Evolutionary conservation across 805 yeast species (phyloP).

Genomic region (Spathaspora passalidarum): DNA sequence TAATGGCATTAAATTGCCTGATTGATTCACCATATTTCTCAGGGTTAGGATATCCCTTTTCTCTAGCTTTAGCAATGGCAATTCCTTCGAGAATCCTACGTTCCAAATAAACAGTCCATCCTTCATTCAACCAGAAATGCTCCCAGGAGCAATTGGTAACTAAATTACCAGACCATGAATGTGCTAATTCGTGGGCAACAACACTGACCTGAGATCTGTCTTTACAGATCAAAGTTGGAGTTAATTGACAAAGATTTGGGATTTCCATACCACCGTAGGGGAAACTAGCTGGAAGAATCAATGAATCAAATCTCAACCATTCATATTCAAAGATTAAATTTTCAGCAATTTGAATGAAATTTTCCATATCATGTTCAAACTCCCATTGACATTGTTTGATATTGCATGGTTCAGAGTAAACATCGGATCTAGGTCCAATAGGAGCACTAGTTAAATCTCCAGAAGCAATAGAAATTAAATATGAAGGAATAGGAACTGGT

Average conservation of each 20-base stretch:
- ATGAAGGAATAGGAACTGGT: constrained; percentile 81
- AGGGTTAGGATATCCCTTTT: constrained; percentile 5
- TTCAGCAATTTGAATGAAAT: constrained; percentile 77
- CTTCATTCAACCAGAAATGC: constrained; percentile 93
- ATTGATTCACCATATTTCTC: constrained; percentile 62
- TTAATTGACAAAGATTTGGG: constrained; percentile 86
- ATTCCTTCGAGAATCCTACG: constrained; percentile 74
- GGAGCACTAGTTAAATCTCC: constrained; percentile 68
- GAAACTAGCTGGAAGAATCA: constrained; percentile 71
- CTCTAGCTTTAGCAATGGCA: constrained; percentile 7
- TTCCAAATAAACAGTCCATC: constrained; percentile 93
- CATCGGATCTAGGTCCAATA: constrained; percentile 85
- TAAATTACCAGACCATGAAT: constrained; percentile 89
- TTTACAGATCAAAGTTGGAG: constrained; percentile 83
- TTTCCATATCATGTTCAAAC: constrained; percentile 77
- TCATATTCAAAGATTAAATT: constrained; percentile 72
- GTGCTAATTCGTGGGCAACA: constrained; percentile 90
- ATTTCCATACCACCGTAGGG: constrained; percentile 97
- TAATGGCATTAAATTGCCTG: constrained; percentile 78
- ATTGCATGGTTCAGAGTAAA: constrained; percentile 72
- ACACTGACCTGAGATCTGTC: constrained; percentile 86
- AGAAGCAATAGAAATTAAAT: constrained; percentile 78
- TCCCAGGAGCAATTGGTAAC: constrained; percentile 92
- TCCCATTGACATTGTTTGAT: constrained; percentile 72
- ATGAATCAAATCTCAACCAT: constrained; percentile 79